Percentiles rank a stretch among this genome's conserved stretches.
Evolutionary conservation across 208 protist genomes (phyloP).

Genomic region (Crithidia expoeki): DNA sequence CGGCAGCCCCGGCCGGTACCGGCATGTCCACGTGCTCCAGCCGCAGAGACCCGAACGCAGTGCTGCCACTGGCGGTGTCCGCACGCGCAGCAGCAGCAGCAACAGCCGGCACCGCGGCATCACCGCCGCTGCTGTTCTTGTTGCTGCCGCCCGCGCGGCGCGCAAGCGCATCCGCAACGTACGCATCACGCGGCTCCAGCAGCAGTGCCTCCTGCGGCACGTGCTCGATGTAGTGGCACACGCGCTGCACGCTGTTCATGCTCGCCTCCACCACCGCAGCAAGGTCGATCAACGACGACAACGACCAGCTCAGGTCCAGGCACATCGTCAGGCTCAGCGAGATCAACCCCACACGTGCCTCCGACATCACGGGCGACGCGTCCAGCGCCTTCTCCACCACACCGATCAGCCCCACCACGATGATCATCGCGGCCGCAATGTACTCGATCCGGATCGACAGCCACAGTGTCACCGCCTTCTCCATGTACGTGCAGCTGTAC

Average conservation of each 20-base stretch:
- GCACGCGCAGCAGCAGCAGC: background rate
- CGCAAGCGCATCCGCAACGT: conserved; percentile 17
- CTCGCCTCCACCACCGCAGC: conserved; percentile 64
- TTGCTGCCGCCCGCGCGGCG: background rate
- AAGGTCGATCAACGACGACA: conserved; percentile 65
- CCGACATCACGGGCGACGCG: conserved; percentile 21
- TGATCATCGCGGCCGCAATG: conserved; percentile 71
- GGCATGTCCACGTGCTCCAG: conserved; percentile 63
- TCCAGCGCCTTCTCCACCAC: conserved; percentile 46
- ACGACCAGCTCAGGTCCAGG: conserved; percentile 53
- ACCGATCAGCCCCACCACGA: conserved; percentile 44
- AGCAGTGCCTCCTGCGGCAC: conserved; percentile 40
- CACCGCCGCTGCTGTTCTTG: background rate
- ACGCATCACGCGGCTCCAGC: conserved; percentile 18
- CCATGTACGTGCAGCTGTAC: conserved; percentile 50
- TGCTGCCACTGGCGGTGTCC: conserved; percentile 12
- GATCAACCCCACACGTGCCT: conserved; percentile 51
- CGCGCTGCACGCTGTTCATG: conserved; percentile 88
- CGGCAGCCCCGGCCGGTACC: conserved; percentile 68
- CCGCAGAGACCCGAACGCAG: conserved; percentile 38
- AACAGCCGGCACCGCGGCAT: background rate
- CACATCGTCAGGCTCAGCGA: conserved; percentile 68
- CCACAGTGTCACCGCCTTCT: conserved; percentile 83
- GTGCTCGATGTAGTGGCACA: conserved; percentile 82
- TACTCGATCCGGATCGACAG: conserved; percentile 89